Percentiles rank a stretch among this genome's conserved stretches.
Evolutionary conservation across 768 basidiomycete species (phyloP).

Genomic region (Termitomyces sp.): DNA sequence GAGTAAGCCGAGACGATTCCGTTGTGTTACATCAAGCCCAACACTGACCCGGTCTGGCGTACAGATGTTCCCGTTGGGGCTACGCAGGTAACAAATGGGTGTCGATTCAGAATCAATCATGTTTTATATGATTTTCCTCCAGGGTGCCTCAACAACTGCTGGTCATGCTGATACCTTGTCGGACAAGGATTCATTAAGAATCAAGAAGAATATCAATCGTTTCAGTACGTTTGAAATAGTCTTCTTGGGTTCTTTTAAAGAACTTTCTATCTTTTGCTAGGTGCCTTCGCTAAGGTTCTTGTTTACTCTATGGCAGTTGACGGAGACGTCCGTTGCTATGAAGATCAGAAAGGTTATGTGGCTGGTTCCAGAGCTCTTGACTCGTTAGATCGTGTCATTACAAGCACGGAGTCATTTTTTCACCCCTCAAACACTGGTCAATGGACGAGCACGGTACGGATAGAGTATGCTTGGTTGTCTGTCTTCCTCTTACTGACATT

Average conservation of each 20-base stretch:
- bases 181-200: constrained; percentile 49
- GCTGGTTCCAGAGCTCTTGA: constrained; percentile 88
- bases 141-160: constrained; percentile 63
- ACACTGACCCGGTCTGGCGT: neutral
- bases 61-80: constrained; percentile 70
- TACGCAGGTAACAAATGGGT: constrained; percentile 40
- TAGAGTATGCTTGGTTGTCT: neutral
- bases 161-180: constrained; percentile 62
- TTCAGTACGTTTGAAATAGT: constrained; percentile 37
- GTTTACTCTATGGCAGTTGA: constrained; percentile 90
- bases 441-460: constrained; percentile 66
- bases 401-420: constrained; percentile 91
- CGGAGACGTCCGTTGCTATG: constrained; percentile 47
- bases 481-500: constrained; percentile 5
- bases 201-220: constrained; percentile 67
- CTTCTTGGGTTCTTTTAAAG: neutral
- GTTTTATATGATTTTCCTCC: neutral
- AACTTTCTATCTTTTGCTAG: constrained; percentile 28
- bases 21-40: neutral
- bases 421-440: constrained; percentile 90
- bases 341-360: constrained; percentile 47
- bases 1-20: constrained; percentile 38
- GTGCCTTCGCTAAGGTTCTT: constrained; percentile 76
- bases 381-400: constrained; percentile 80
- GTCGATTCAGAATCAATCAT: neutral